These are phyloP conservation scores for Coemansia sp. DNA, from an alignment of 192 early-diverging fungal genomes.

Conservation along the genomic window DNA sequence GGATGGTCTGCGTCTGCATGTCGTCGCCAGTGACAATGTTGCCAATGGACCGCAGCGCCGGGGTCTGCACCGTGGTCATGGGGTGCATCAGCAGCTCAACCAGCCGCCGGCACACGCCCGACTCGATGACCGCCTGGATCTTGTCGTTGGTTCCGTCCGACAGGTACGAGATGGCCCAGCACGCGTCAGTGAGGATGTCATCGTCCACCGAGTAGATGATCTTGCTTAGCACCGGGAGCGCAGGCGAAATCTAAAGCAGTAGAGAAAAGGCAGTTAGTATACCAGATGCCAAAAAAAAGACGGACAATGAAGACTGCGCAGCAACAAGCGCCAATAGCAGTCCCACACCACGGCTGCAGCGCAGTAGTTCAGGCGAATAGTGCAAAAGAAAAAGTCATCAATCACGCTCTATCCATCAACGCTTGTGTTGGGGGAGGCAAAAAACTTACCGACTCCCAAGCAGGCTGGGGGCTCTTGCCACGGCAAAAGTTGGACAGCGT, in stretches of 20 bases:
- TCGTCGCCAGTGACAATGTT: slow-evolving; percentile 99
- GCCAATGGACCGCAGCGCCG: slow-evolving; percentile 93
- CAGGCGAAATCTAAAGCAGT: slow-evolving; percentile 70
- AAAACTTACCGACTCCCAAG: slow-evolving; percentile 61
- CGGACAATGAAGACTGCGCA: slow-evolving; percentile 3
- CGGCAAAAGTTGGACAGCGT: slow-evolving; percentile 98
- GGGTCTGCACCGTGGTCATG: slow-evolving; percentile 89
- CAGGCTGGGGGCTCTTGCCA: slow-evolving; percentile 94
- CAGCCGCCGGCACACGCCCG: slow-evolving; percentile 88
- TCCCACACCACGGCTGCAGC: background rate
- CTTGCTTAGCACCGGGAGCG: slow-evolving; percentile 85
- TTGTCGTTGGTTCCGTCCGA: slow-evolving; percentile 97
- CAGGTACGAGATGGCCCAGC: slow-evolving; percentile 99
- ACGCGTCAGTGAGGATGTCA: slow-evolving; percentile 96
- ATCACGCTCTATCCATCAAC: too few relatives aligned
- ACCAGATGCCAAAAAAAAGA: too few relatives aligned
- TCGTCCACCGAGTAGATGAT: slow-evolving; percentile 89
- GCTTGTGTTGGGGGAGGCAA: background rate
- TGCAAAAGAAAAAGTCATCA: background rate
- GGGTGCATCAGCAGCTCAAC: slow-evolving; percentile 91
- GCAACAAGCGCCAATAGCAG: slow-evolving; percentile 1
- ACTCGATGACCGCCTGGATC: slow-evolving; percentile 96
- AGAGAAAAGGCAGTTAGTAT: background rate
- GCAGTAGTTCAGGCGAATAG: slow-evolving; percentile 7
- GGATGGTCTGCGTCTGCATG: slow-evolving; percentile 91